Evolutionary conservation across 768 basidiomycete species (phyloP), one percentile per base, ranked within the genome.

Genomic region (Cyclocybe aegerita): DNA sequence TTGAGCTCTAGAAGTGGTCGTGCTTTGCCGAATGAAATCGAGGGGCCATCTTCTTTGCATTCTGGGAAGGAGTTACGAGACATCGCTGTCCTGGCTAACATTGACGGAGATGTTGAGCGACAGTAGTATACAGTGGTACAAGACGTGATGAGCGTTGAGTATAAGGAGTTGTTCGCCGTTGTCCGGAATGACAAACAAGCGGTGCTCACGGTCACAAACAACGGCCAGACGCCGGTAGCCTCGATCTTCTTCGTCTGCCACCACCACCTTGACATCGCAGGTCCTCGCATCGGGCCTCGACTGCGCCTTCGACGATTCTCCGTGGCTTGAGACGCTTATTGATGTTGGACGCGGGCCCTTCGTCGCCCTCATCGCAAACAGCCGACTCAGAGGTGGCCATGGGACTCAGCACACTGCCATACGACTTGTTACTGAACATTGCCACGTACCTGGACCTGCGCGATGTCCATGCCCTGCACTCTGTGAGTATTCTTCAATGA

Each of bases 371-470:
- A 14, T 10, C 43, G 33, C 46, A 16, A 5, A 29, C 30, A 41
- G 43, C 43, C 16, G 42, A 39, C 16, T n/a, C 15, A 37, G 59
- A 62, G 35, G 56, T 54, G 14, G 54, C 46, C 40, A 64, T 69
- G 60, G 66, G 66, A n/a, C 63, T 75, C 37, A 65, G 66, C 52
- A 72, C 69, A 4, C 70, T 89, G 14, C 86, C 86, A 0, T 87
- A 87, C 65, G 87, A 89, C 70, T 70, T 88, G 14, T 63, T 89
- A 39, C 75, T 88, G 49, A 83, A 85, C 69, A 79, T 89, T 63
- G 78, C 83, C 4, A 75, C 74, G 38, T 79, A 81, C 66, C 76
- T 88, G 31, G 75, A 83, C 55, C 67, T 84, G 57, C 68, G 66
- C 40, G 86, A 88, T 65, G 72, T 88, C 14, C 77, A 81, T 62